These are phyloP conservation scores for Nelumbo lutea DNA, from an alignment of 164 flowering plant genomes.

Conservation along the genomic window DNA sequence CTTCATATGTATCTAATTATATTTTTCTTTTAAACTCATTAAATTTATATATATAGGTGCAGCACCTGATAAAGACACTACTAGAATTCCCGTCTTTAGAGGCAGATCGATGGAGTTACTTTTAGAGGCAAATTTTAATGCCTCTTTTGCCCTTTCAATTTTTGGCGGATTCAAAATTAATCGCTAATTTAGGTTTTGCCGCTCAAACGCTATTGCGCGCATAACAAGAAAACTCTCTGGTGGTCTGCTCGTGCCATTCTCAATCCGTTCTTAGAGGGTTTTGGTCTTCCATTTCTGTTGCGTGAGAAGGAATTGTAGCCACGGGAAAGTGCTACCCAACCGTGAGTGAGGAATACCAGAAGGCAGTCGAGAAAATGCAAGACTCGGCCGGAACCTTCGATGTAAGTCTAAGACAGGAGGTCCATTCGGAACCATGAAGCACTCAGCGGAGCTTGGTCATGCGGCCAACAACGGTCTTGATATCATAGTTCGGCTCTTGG, in stretches of 20 bases:
- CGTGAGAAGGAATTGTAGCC: background rate
- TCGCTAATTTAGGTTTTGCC: no score
- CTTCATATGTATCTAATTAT: background rate
- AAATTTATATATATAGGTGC: slow-evolving; percentile 45
- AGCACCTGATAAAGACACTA: slow-evolving; percentile 64
- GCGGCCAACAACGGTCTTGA: slow-evolving; percentile 81
- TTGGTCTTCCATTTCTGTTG: background rate
- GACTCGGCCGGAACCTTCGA: slow-evolving; percentile 91
- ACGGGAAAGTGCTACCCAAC: background rate
- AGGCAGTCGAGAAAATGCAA: slow-evolving; percentile 52
- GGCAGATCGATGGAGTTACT: no score
- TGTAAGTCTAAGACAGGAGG: slow-evolving; percentile 76
- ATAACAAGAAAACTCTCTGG: background rate
- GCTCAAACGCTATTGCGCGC: no score
- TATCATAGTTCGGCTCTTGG: slow-evolving; percentile 70
- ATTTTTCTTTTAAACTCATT: background rate
- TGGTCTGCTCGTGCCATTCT: background rate
- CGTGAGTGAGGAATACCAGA: slow-evolving; percentile 45
- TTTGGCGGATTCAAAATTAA: no score
- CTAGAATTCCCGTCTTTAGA: no score
- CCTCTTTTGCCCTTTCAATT: background rate
- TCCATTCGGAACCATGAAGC: slow-evolving; percentile 88
- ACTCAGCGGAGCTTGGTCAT: slow-evolving; percentile 51
- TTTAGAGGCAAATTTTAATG: no score
- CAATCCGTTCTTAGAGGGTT: background rate